Conservation (phyloP, 2,329 filamentous ascomycete genomes). For the Helotiales sp. region DNA sequence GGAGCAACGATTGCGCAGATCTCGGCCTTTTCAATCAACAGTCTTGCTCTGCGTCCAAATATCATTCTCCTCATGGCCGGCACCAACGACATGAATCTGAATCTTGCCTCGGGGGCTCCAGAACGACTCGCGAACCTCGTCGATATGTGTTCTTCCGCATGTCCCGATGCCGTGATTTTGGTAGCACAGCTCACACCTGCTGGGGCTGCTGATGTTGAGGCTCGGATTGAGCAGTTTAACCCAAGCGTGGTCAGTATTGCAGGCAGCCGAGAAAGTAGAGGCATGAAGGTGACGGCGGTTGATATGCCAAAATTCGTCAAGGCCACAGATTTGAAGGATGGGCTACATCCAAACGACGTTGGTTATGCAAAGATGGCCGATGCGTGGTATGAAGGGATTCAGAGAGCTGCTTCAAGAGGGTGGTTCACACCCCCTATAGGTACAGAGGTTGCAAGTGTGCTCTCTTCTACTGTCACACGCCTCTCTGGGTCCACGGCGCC, state of each 20-base stretch:
- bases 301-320: constrained; percentile 25
- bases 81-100: constrained; percentile 43
- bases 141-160: constrained; percentile 40
- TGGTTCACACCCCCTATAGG: constrained; percentile 22
- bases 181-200: constrained; percentile 45
- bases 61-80: constrained; percentile 44
- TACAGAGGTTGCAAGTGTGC: not conserved
- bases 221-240: constrained; percentile 22
- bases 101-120: constrained; percentile 41
- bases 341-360: constrained; percentile 23
- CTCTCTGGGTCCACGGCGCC: not conserved
- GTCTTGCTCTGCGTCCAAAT: constrained; percentile 40
- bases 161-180: constrained; percentile 45
- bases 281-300: constrained; percentile 22
- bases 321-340: constrained; percentile 15
- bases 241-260: constrained; percentile 24
- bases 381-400: constrained; percentile 23
- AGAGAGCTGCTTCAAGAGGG: constrained; percentile 11
- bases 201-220: not conserved
- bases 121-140: constrained; percentile 42
- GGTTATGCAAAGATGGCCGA: constrained; percentile 26
- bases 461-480: not conserved
- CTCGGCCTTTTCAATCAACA: constrained; percentile 22
- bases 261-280: not conserved
- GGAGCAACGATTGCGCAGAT: constrained; percentile 44